Percentiles rank a stretch among this genome's conserved stretches.
These are phyloP conservation scores for Dryas drummondii DNA, from an alignment of 306 rosid species.

Conservation along the genomic window DNA sequence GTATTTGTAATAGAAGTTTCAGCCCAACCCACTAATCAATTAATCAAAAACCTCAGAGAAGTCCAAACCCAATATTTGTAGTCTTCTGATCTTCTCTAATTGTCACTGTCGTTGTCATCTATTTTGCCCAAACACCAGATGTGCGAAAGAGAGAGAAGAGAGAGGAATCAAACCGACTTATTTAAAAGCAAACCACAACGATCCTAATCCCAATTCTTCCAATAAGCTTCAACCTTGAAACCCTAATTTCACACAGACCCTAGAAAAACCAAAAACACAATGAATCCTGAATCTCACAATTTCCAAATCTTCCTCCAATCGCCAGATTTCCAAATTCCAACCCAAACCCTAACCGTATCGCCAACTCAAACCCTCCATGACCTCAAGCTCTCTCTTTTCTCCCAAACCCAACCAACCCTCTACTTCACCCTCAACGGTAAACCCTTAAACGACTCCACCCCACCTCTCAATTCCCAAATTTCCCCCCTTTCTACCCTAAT, in stretches of 20 bases:
- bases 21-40: too few species aligned
- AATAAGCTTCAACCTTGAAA: constrained; percentile 7
- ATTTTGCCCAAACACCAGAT: too few species aligned
- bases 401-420: constrained; percentile 31
- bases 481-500: constrained; percentile 60
- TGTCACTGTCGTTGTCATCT: too few species aligned
- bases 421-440: constrained; percentile 76
- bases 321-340: constrained; percentile 47
- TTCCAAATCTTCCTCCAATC: constrained; percentile 62
- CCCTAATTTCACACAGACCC: constrained; percentile 20
- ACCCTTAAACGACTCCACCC: constrained; percentile 48
- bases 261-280: constrained; percentile 13
- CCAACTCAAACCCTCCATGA: constrained; percentile 37
- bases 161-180: neutral
- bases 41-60: too few species aligned
- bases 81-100: too few species aligned
- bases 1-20: too few species aligned
- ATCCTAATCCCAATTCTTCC: neutral
- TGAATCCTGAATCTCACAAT: constrained; percentile 33
- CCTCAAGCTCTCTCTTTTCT: constrained; percentile 54
- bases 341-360: constrained; percentile 39
- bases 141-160: too few species aligned
- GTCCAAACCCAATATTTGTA: too few species aligned
- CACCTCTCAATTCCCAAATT: constrained; percentile 34
- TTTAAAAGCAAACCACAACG: neutral